Conservation (phyloP, 2,329 filamentous ascomycete species). For the Didymella arachidicola region DNA sequence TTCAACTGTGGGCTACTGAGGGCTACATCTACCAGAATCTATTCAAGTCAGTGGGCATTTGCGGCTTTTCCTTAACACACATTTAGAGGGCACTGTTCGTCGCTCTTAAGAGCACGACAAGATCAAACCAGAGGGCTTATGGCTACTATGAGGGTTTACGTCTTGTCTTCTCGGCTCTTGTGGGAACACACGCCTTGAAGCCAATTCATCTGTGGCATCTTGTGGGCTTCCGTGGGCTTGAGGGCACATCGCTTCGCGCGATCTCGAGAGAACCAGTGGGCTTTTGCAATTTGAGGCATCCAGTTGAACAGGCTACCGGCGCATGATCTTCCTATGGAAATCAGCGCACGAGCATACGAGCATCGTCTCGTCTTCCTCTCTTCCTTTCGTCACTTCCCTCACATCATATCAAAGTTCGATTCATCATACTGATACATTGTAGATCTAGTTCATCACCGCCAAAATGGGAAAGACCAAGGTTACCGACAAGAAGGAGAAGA, state of each 20-base stretch:
- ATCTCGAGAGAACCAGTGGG: slow-evolving; percentile 54
- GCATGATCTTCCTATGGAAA: slow-evolving; percentile 29
- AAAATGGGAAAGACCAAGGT: slow-evolving; percentile 51
- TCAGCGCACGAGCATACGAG: slow-evolving; percentile 36
- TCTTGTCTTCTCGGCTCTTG: slow-evolving; percentile 59
- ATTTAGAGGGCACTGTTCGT: slow-evolving; percentile 45
- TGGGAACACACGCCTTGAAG: slow-evolving; percentile 62
- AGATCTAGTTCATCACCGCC: slow-evolving; percentile 38
- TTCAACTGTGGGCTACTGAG: slow-evolving; percentile 48
- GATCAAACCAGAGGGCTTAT: slow-evolving; percentile 51
- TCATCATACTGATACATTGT: slow-evolving; percentile 43
- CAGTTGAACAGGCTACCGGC: slow-evolving; percentile 47
- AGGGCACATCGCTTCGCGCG: slow-evolving; percentile 50
- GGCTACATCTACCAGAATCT: slow-evolving; percentile 44
- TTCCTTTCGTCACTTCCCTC: slow-evolving; percentile 26
- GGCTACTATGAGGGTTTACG: slow-evolving; percentile 52
- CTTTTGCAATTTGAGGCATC: slow-evolving; percentile 54
- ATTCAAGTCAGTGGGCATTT: slow-evolving; percentile 53
- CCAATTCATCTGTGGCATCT: slow-evolving; percentile 56
- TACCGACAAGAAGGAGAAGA: slow-evolving; percentile 65
- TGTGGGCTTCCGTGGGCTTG: slow-evolving; percentile 57
- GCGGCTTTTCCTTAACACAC: slow-evolving; percentile 52
- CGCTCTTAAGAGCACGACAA: slow-evolving; percentile 48
- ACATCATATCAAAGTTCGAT: slow-evolving; percentile 6
- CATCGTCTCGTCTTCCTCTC: slow-evolving; percentile 31